Evolutionary conservation across 164 flowering plant species (phyloP).

Genomic region (Aristolochia contorta): DNA sequence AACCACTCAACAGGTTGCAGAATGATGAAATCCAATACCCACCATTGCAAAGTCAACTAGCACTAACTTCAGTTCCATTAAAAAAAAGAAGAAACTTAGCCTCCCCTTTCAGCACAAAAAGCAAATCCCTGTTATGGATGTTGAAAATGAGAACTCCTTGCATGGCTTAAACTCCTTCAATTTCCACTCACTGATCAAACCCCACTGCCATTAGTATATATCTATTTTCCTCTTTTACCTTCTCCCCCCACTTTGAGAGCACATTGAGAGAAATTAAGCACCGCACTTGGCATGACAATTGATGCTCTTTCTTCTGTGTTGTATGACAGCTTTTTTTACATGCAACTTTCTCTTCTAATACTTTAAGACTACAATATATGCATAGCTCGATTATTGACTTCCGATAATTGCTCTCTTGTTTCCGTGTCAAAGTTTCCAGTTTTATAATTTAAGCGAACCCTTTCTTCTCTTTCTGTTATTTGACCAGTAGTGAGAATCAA

Average conservation of each 20-base stretch:
- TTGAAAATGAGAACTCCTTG: constrained; percentile 10
- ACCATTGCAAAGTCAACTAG: constrained; percentile 42
- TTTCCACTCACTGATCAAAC: constrained; percentile 4
- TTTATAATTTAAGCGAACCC: no score
- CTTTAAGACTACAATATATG: no score
- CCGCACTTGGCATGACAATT: no score
- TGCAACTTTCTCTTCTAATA: no score
- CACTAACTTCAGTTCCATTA: constrained; percentile 18
- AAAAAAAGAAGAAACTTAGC: background rate
- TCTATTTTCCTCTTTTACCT: background rate
- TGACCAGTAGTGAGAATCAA: no score
- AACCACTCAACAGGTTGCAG: constrained; percentile 27
- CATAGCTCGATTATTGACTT: no score
- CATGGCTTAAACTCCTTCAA: constrained; percentile 26
- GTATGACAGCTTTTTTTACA: no score
- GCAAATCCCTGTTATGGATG: constrained; percentile 13
- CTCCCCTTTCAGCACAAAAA: constrained; percentile 1
- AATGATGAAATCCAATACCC: constrained; percentile 28
- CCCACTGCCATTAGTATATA: background rate
- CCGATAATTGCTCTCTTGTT: no score
- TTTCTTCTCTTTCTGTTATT: no score
- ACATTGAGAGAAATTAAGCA: no score
- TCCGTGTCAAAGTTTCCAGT: no score
- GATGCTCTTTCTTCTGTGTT: no score
- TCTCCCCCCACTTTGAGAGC: constrained; percentile 7